phyloP scores from a whole-genome alignment of 768 basidiomycete species.

The Kwoniella pini region DNA sequence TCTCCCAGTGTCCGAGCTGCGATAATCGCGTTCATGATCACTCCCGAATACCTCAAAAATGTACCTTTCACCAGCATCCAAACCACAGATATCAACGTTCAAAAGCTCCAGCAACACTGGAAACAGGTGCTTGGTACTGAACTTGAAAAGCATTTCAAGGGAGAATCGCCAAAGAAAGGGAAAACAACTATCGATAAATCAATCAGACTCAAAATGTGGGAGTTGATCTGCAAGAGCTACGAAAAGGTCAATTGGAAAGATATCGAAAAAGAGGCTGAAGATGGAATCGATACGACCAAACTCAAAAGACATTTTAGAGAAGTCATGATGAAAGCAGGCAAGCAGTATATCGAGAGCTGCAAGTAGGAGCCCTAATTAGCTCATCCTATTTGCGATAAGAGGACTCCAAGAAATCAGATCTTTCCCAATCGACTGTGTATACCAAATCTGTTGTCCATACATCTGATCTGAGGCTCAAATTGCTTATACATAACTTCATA shows the following conservation, averaged over 20 bases:
- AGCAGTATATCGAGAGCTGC: conserved; percentile 28
- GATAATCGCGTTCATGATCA: conserved; percentile 26
- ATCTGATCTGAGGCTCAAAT: too few relatives aligned
- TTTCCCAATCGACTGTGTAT: too few relatives aligned
- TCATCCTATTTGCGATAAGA: too few relatives aligned
- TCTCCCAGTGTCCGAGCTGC: conserved; percentile 5
- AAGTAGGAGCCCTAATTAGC: background rate
- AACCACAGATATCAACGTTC: background rate
- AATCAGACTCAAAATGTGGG: conserved; percentile 30
- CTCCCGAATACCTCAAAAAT: conserved; percentile 13
- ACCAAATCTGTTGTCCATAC: too few relatives aligned
- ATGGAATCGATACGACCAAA: conserved; percentile 25
- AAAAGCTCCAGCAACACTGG: conserved; percentile 42
- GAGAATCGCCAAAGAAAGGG: conserved; percentile 11
- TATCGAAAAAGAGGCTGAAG: conserved; percentile 2
- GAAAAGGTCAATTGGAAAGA: conserved; percentile 35
- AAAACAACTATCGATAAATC: conserved; percentile 18
- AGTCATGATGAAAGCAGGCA: conserved; percentile 37
- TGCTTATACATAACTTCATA: too few relatives aligned
- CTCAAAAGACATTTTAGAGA: conserved; percentile 45
- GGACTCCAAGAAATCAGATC: background rate
- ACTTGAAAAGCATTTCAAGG: conserved; percentile 11
- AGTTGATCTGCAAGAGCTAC: conserved; percentile 22
- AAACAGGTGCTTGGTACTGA: conserved; percentile 35
- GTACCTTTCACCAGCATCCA: conserved; percentile 14